Base-by-base conservation (phyloP, 345 rosid species). In the Salix arbutifolia region DNA sequence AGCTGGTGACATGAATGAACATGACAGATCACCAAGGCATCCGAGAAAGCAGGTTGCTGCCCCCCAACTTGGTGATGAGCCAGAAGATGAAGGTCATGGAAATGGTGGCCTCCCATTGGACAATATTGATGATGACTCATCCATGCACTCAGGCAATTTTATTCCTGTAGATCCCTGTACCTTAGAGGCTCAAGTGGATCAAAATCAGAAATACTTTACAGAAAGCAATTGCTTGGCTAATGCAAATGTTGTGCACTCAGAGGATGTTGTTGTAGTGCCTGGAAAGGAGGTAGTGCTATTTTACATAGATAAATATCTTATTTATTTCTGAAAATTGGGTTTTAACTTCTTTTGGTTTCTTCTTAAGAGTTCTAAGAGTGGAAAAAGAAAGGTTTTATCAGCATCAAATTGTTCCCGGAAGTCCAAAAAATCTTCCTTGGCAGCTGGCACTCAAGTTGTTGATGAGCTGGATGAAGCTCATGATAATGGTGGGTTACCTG, bases 401-500 rank as follows among this genome's bases (percentile, higher is more conserved):
- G 72, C 35, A n/a, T 71, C 66, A 50, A 71, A 56, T 78, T 35
- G 65, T 48, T 33, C 79, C 60, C 46, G 48, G 23, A 77, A 78
- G 69, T 76, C 76, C 66, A 67, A 69, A n/a, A 65, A 67, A 38
- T 52, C 78, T 76, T 75, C 77, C 9, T 10, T 18, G 28, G 70
- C 53, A 68, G 65, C 50, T 77, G 76, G 69, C 71, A 73, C 30
- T 17, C 76, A 77, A 40, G 78, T 65, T 70, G 74, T 79, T 76
- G 89, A 85, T 73, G 90, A 82, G 46, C 81, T 67, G 65, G 77
- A 84, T 56, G 92, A 80, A 61, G 78, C 76, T 79, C 65, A 70
- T 74, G 70, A 80, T 76, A 69, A 70, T 42, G 75, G 78, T 66
- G 60, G 76, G 65, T 65, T 70, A 26, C 66, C 46, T 72, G 75